Base-by-base conservation (phyloP, 2,329 filamentous ascomycete genomes). In the Zalaria obscura region DNA sequence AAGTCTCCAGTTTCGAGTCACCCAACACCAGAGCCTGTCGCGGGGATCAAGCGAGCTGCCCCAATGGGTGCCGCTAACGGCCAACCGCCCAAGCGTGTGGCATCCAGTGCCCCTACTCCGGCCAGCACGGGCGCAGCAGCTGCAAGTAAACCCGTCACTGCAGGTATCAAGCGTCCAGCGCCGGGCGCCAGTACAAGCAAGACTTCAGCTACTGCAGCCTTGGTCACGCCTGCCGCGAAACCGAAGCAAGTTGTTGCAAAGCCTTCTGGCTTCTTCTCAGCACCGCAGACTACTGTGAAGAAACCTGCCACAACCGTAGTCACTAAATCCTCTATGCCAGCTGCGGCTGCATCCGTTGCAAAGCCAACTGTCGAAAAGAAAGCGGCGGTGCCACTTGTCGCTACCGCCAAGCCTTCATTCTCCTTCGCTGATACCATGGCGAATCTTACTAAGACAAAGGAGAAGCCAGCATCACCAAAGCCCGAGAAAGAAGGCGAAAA, bases 401-500 rank as follows among this genome's bases (percentile, higher is more conserved):
- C 49, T 18, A 40, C 48, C 5, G 29, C 41, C 25, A 57, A 55
- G 43, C 53, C 59, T n/a, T 51, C 52, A 9, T 62, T 61, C 48
- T 59, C 57, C 3, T 60, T 62, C 36, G 56, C 57, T 6, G 56
- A 59, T 34, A 61, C 58, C 2, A 60, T 62, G 52, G 55, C 56
- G 7, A 60, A 59, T 38, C 45, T 61, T 10, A 63, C 68, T 38
- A 76, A 76, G 50, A 70, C 72, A 4, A 77, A 77, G 48, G 68
- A 74, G 42, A 59, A 69, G 38, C 63, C 65, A 45, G 59, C 66
- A 52, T 68, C 66, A 9, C 43, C 45, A 5, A 49, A 40, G 18
- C 47, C 50, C 4, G 59, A 65, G 3, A 71, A 73, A 43, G 61
- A 69, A 0, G 74, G 76, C 48, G 75, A 76, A 46, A 64, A 62